Evolutionary conservation across 2,329 filamentous ascomycete genomes (phyloP).

Genomic region (Penicillium rolfsii): DNA sequence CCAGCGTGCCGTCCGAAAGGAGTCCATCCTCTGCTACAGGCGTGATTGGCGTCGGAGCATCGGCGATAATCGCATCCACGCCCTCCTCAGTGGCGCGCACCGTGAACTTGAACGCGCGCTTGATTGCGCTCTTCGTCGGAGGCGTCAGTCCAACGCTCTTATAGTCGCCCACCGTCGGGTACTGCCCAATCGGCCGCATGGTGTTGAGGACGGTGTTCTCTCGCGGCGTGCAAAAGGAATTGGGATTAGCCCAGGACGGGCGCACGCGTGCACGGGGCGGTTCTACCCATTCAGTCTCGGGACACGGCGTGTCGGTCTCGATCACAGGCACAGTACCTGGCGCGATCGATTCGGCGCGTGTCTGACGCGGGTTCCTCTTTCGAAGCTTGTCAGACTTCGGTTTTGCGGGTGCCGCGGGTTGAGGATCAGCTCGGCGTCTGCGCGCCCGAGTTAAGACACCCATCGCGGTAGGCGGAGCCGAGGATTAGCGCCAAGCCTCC

Average conservation of each 20-base stretch:
- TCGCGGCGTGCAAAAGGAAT: slow-evolving; percentile 6
- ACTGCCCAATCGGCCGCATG: slow-evolving; percentile 31
- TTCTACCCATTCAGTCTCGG: slow-evolving; percentile 16
- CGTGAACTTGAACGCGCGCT: slow-evolving; percentile 16
- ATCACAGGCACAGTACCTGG: slow-evolving; percentile 12
- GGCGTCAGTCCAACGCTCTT: slow-evolving; percentile 26
- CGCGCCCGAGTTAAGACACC: slow-evolving; percentile 22
- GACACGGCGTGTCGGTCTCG: slow-evolving; percentile 5
- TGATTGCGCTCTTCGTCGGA: slow-evolving; percentile 12
- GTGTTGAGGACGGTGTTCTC: slow-evolving; percentile 8
- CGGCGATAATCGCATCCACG: slow-evolving; percentile 17
- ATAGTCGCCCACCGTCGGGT: slow-evolving; percentile 28
- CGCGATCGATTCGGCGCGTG: slow-evolving; percentile 15
- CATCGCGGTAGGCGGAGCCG: slow-evolving; percentile 30
- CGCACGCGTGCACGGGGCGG: slow-evolving; percentile 17
- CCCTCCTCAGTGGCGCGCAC: slow-evolving; percentile 11
- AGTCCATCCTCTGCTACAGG: slow-evolving; percentile 28
- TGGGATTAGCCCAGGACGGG: slow-evolving; percentile 15
- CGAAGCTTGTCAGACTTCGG: slow-evolving; percentile 21
- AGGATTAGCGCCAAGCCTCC: slow-evolving; percentile 28
- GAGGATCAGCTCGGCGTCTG: slow-evolving; percentile 17
- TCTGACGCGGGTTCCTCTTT: slow-evolving; percentile 21
- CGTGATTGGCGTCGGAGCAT: slow-evolving; percentile 22
- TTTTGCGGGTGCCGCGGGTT: slow-evolving; percentile 17
- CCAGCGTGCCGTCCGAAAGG: slow-evolving; percentile 7